Evolutionary conservation across 2,329 filamentous ascomycete species (phyloP), one percentile per base, ranked within the genome.

Genomic region (Aspergillus transmontanensis): DNA sequence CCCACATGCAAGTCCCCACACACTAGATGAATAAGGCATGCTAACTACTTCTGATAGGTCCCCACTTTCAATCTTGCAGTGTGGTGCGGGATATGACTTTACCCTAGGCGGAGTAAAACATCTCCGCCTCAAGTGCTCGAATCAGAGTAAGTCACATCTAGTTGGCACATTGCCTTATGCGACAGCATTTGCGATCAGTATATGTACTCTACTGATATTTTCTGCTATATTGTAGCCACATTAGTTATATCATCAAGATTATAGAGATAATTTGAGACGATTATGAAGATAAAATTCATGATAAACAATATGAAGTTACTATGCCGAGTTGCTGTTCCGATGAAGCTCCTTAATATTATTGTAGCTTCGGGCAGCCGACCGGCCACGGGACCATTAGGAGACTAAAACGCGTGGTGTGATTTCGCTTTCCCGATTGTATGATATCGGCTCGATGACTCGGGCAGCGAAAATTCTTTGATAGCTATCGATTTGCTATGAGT

Each of bases 81-180:
- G 21, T 21, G 21, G 9, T 16, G 7, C 23, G 53, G 39, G 68
- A 48, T 67, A 71, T 70, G 26, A 61, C 11, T 48, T 72, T 57
- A 68, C 62, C 71, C 68, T 21, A 21, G 19, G 26, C 61, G 61
- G 63, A 60, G 48, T 55, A 60, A 41, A 57, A 58, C 61, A 45
- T 48, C 30, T 61, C 63, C 62, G 62, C n/a, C 30, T 50, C 46
- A 9, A 30, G 23, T 50, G 16, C 26, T 10, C 6, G 39, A 41
- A 41, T 28, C 26, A 50, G 14, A 4, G 16, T n/a, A 7, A 9
- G 34, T 3, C 32, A 16, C 34, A 23, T 16, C 12, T 26, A 48
- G 5, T 48, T 11, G 21, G 11, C 28, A 26, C 45, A 23, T 28
- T 48, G 45, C 14, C 3, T 28, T 48, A 28, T 23, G 28, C 14